Base-by-base conservation (phyloP, 306 rosid genomes). In the Cucurbita moschata region DNA sequence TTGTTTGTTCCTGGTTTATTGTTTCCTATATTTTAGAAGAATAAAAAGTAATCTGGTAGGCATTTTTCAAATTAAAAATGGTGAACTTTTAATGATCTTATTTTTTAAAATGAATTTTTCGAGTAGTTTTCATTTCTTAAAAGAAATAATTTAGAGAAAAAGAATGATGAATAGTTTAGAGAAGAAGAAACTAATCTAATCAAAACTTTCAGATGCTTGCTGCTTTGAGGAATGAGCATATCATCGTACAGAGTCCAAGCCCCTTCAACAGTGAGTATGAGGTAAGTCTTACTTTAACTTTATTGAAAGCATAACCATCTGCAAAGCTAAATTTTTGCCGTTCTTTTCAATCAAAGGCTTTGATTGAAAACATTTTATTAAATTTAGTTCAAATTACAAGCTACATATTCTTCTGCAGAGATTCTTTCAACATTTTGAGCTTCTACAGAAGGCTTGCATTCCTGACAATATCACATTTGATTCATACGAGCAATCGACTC, bases 391-490 rank as follows among this genome's bases (percentile, higher is more conserved):
- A 35, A 67, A 18, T 37, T 5, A 4, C 70, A 59, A 59, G 14
- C 13, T 59, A 2, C 65, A 59, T 59, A 6, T 39, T 79, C 56
- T 53, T 78, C 3, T 79, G 52, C 96, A 94, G 98, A 83, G 92
- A 83, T 94, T 94, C 78, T 57, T 79, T 80, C 98, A 94, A 84
- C 97, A 94, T 81, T 94, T 94, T 62, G 98, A 94, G 83, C 98
- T 90, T 71, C 81, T 94, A 71, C 91, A 85, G 75, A 94, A 85
- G 78, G 96, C 98, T 65, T 86, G 91, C 72, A 80, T 94, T 78
- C 98, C 96, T 44, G 97, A 94, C 77, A 88, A 83, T 40, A 7
- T 82, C 47, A 79, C 97, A 11, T 91, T 82, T 76, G 74, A 46
- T 13, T 74, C 96, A 58, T 94, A 83, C 71, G 81, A 82, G 77